Evolutionary conservation across 345 rosid genomes (phyloP).

Genomic region (Hypericum perforatum): DNA sequence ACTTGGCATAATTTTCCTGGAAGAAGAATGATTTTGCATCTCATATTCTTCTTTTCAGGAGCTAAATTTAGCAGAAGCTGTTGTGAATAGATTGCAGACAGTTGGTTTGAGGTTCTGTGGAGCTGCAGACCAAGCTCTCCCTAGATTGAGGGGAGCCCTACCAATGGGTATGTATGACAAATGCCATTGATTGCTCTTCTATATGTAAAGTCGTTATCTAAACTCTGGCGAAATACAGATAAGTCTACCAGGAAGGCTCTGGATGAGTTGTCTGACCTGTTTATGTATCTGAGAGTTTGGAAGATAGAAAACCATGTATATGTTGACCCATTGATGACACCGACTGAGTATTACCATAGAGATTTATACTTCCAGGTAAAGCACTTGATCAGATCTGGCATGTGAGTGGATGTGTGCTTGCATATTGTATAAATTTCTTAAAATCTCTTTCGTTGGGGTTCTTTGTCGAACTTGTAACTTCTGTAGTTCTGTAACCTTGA

Average conservation of each 20-base stretch:
- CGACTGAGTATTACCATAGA: constrained; percentile 73
- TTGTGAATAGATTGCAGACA: constrained; percentile 86
- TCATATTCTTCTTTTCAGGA: constrained; percentile 43
- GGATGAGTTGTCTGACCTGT: constrained; percentile 73
- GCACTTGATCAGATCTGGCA: not conserved
- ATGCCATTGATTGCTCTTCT: not conserved
- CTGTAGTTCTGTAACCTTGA: no score
- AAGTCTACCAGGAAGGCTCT: constrained; percentile 68
- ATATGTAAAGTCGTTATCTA: constrained; percentile 1
- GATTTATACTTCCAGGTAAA: constrained; percentile 80
- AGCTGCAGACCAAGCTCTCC: constrained; percentile 80
- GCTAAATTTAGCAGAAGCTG: constrained; percentile 75
- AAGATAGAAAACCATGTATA: constrained; percentile 61
- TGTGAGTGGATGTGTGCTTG: not conserved
- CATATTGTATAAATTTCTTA: not conserved
- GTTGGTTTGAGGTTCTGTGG: constrained; percentile 91
- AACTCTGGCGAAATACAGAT: constrained; percentile 43
- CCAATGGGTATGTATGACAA: constrained; percentile 68
- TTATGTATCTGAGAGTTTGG: constrained; percentile 76
- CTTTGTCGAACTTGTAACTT: no score
- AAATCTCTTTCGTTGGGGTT: no score
- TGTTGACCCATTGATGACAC: constrained; percentile 83
- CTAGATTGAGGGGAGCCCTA: constrained; percentile 90
- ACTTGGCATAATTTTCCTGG: no score
- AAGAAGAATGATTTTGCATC: constrained; percentile 1